A percentile compares a stretch with the other conserved stretches of the same genome.
phyloP scores from a whole-genome alignment of 805 yeast genomes.

The Saccharomycopsis sp. region DNA sequence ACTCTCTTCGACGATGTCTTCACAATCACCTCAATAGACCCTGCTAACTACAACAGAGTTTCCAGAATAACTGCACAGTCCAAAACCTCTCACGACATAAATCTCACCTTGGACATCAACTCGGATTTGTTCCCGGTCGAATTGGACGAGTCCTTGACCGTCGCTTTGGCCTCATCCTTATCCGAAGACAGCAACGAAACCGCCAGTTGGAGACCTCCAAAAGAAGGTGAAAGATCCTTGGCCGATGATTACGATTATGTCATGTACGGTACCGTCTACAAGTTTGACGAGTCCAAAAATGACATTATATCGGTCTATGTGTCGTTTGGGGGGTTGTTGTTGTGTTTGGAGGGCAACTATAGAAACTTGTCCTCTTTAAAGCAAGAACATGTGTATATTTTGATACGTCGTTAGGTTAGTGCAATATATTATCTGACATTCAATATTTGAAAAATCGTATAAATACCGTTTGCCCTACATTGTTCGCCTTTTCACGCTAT shows the following conservation, averaged over 20 bases:
- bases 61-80: slow-evolving; percentile 81
- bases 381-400: slow-evolving; percentile 87
- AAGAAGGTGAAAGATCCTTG: slow-evolving; percentile 71
- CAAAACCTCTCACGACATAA: slow-evolving; percentile 57
- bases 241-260: slow-evolving; percentile 98
- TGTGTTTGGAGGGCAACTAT: slow-evolving; percentile 93
- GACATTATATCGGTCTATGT: slow-evolving; percentile 81
- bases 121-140: slow-evolving; percentile 85
- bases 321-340: slow-evolving; percentile 90
- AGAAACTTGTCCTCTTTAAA: slow-evolving; percentile 81
- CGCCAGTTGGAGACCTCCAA: slow-evolving; percentile 44
- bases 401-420: slow-evolving; percentile 60
- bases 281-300: slow-evolving; percentile 74
- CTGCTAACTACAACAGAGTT: slow-evolving; percentile 88
- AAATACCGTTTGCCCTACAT: too few relatives aligned
- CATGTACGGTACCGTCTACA: slow-evolving; percentile 96
- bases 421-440: too few relatives aligned
- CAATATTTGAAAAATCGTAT: too few relatives aligned
- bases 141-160: slow-evolving; percentile 68
- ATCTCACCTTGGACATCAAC: slow-evolving; percentile 82
- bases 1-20: slow-evolving; percentile 92
- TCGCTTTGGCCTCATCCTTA: slow-evolving; percentile 77
- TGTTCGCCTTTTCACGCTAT: too few relatives aligned
- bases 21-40: slow-evolving; percentile 74
- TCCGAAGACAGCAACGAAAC: slow-evolving; percentile 40